Percentiles rank a stretch among this genome's conserved stretches.
These are phyloP conservation scores for Ustilago sp. DNA, from an alignment of 1,284 basidiomycete species.

Conservation along the genomic window DNA sequence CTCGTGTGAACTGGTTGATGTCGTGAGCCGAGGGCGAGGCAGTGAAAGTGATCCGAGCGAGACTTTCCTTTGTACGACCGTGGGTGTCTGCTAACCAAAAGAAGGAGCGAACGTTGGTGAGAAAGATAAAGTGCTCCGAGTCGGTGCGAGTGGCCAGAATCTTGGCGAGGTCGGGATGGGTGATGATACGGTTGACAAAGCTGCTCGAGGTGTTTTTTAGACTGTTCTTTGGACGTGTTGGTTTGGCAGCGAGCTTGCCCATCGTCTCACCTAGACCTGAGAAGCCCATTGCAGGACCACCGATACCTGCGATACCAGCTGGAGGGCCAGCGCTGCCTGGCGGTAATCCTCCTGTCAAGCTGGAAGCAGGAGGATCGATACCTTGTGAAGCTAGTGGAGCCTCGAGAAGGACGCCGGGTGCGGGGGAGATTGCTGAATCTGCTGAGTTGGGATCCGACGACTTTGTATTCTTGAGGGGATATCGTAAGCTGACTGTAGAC, in stretches of 20 bases:
- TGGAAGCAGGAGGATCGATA: slow-evolving; percentile 54
- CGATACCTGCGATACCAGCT: slow-evolving; percentile 48
- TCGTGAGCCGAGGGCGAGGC: slow-evolving; percentile 84
- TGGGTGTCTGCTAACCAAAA: slow-evolving; percentile 57
- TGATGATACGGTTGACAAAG: slow-evolving; percentile 86
- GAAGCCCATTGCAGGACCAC: slow-evolving; percentile 47
- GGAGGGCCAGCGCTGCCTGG: slow-evolving; percentile 40
- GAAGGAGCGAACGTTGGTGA: slow-evolving; percentile 60
- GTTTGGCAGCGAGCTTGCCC: slow-evolving; percentile 48
- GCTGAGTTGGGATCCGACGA: slow-evolving; percentile 16
- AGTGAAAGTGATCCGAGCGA: slow-evolving; percentile 83
- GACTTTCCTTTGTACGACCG: slow-evolving; percentile 71
- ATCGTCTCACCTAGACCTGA: slow-evolving; percentile 48
- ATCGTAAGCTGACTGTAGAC: slow-evolving; percentile 42
- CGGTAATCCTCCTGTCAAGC: slow-evolving; percentile 51
- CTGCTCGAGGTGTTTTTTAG: slow-evolving; percentile 87
- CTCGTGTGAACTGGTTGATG: slow-evolving; percentile 82
- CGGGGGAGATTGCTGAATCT: slow-evolving; percentile 13
- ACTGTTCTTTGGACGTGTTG: slow-evolving; percentile 82
- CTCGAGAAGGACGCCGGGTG: slow-evolving; percentile 44
- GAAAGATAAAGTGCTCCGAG: slow-evolving; percentile 70
- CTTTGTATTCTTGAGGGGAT: slow-evolving; percentile 31
- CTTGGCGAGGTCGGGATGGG: slow-evolving; percentile 80
- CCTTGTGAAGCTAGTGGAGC: slow-evolving; percentile 56
- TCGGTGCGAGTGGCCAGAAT: slow-evolving; percentile 77